A percentile compares a stretch with the other conserved stretches of the same genome.
Evolutionary conservation across 1,139 yeast species (phyloP).

Genomic region (Taiozyma sp.): DNA sequence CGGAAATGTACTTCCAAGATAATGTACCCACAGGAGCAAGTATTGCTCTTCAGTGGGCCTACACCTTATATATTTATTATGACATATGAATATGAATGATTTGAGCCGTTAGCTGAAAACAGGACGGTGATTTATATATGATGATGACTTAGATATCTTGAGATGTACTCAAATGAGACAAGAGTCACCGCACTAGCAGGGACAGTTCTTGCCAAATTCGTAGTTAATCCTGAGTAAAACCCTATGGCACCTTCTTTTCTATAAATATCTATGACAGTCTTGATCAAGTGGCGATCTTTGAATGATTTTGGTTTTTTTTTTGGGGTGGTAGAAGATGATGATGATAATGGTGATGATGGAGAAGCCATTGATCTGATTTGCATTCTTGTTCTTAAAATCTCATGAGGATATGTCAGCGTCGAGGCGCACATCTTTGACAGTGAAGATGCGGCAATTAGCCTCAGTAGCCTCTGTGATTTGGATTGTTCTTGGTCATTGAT

Average conservation of each 20-base stretch:
- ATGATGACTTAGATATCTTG: constrained; percentile 34
- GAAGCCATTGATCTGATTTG: constrained; percentile 43
- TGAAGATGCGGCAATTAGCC: constrained; percentile 70
- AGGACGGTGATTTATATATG: background rate
- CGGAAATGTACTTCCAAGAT: background rate
- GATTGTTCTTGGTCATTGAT: constrained; percentile 21
- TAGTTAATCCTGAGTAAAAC: constrained; percentile 85
- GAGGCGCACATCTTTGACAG: constrained; percentile 88
- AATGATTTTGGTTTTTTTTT: background rate
- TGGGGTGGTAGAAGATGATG: constrained; percentile 20
- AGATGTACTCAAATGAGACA: constrained; percentile 88
- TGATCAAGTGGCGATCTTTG: constrained; percentile 29
- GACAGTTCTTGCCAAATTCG: constrained; percentile 84
- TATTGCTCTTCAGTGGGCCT: background rate
- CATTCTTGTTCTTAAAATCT: constrained; percentile 86
- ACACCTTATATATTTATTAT: background rate
- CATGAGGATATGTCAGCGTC: constrained; percentile 92
- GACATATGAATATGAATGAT: background rate
- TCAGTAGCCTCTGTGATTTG: constrained; percentile 30
- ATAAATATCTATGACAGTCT: constrained; percentile 51
- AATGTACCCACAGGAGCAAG: too few species aligned
- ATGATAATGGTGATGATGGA: constrained; percentile 5
- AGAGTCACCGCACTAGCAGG: constrained; percentile 95
- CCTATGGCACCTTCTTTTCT: constrained; percentile 73
- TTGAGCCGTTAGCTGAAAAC: background rate